These are phyloP conservation scores for Hymenoscyphus fructigenus DNA, from an alignment of 2,329 filamentous ascomycete species.

Conservation along the genomic window DNA sequence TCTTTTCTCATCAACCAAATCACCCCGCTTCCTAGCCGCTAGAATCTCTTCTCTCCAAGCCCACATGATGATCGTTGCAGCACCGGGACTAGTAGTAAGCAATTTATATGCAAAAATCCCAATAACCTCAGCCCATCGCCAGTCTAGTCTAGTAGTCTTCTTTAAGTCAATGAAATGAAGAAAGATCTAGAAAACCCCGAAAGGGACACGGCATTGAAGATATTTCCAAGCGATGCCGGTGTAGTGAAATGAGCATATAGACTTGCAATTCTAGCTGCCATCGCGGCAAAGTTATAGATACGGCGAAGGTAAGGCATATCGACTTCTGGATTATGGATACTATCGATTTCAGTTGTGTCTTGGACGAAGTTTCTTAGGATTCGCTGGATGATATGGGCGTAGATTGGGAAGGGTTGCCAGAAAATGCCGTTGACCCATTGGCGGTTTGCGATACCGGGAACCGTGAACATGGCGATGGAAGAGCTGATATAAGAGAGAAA, in stretches of 20 bases:
- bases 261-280: conserved; percentile 15
- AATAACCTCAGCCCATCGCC: conserved; percentile 29
- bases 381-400: conserved; percentile 22
- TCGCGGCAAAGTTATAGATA: conserved; percentile 24
- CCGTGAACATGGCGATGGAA: conserved; percentile 27
- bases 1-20: not conserved
- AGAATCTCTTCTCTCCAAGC: conserved; percentile 39
- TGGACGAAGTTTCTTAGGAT: conserved; percentile 20
- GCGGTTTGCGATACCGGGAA: conserved; percentile 20
- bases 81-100: conserved; percentile 35
- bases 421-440: conserved; percentile 32
- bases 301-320: conserved; percentile 30
- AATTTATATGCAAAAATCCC: conserved; percentile 20
- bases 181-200: conserved; percentile 32
- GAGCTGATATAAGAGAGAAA: conserved; percentile 31
- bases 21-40: conserved; percentile 19
- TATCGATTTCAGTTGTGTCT: conserved; percentile 24
- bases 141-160: conserved; percentile 30
- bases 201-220: conserved; percentile 30
- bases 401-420: conserved; percentile 45
- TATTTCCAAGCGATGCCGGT: conserved; percentile 24
- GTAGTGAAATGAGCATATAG: conserved; percentile 20
- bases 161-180: conserved; percentile 39
- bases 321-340: conserved; percentile 25
- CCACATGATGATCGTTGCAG: conserved; percentile 34